Evolutionary conservation across 2,329 filamentous ascomycete genomes (phyloP), one percentile per base, ranked within the genome.

Genomic region (Colletotrichum sp.): DNA sequence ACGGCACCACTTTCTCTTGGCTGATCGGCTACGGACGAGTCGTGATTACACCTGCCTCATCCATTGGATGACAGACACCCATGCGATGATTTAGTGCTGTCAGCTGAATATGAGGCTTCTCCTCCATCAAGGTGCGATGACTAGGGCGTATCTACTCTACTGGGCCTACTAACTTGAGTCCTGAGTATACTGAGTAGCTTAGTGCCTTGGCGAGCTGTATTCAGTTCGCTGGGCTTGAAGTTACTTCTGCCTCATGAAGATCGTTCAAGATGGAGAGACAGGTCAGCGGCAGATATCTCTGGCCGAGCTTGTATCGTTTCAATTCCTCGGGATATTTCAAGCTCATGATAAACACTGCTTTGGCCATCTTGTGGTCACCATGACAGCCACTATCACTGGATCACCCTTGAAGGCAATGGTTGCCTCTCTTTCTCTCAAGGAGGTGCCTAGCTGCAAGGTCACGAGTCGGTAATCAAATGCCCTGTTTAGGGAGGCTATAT

Each of bases 221-320:
- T 52, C 43, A 13, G 10, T 52, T 52, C 43, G 43, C n/a, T n/a
- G 43, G n/a, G 43, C n/a, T 3, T 24, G n/a, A 13, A 52, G 2
- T 52, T 21, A 52, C 10, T 52, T 7, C n/a, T 21, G n/a, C n/a
- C 3, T 52, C 43, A 52, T 21, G 10, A 21, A 52, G 43, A 52
- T 52, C 43, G 6, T 13, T 52, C n/a, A 21, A 12, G 5, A 52
- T 2, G 43, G 10, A 1, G 0, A 21, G 0, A 7, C 1, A 21
- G 43, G n/a, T 13, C 2, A 13, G 43, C 12, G 12, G n/a, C 43
- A 21, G n/a, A 7, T 21, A 2, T 52, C n/a, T 52, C n/a, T 52
- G 43, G n/a, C 6, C 12, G 43, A 52, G n/a, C n/a, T 52, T 52
- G 43, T 48, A 48, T n/a, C 39, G 39, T 52, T 52, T 52, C 43